Percentiles rank a stretch among this genome's conserved stretches.
phyloP scores from a whole-genome alignment of 192 early-diverging fungal genomes.

The Coemansia sp. region DNA sequence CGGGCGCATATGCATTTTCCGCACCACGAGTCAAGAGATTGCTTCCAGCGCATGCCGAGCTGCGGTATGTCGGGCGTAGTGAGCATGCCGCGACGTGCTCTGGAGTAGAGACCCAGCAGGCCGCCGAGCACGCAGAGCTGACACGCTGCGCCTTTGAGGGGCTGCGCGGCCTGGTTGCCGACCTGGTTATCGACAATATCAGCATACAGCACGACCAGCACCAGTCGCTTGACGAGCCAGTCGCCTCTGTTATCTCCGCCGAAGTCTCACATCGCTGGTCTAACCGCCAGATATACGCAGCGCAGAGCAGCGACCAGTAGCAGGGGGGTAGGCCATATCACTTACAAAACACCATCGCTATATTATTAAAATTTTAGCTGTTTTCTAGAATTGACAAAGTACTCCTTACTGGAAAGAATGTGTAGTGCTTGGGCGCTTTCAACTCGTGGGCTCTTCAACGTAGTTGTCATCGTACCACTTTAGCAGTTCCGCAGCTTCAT shows the following conservation, averaged over 20 bases:
- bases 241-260: slow-evolving; percentile 31
- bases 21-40: slow-evolving; percentile 76
- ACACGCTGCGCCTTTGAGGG: slow-evolving; percentile 55
- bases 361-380: not conserved
- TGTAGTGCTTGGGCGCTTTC: not conserved
- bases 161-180: slow-evolving; percentile 42
- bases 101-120: slow-evolving; percentile 68
- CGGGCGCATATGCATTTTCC: slow-evolving; percentile 86
- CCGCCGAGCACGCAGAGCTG: slow-evolving; percentile 63
- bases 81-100: slow-evolving; percentile 76
- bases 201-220: slow-evolving; percentile 20
- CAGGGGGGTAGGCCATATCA: too few species aligned
- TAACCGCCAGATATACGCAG: slow-evolving; percentile 29
- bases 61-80: slow-evolving; percentile 74
- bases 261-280: slow-evolving; percentile 44
- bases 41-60: slow-evolving; percentile 57
- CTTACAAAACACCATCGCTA: not conserved
- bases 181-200: slow-evolving; percentile 40
- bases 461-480: slow-evolving; percentile 53
- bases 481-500: slow-evolving; percentile 48
- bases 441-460: not conserved
- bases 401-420: not conserved
- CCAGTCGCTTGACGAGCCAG: slow-evolving; percentile 14
- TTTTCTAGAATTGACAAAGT: not conserved
- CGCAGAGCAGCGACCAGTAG: slow-evolving; percentile 49